Percentiles rank a stretch among this genome's conserved stretches.
phyloP scores from a whole-genome alignment of 2,329 filamentous ascomycete species.

The Penicillium concentricum region DNA sequence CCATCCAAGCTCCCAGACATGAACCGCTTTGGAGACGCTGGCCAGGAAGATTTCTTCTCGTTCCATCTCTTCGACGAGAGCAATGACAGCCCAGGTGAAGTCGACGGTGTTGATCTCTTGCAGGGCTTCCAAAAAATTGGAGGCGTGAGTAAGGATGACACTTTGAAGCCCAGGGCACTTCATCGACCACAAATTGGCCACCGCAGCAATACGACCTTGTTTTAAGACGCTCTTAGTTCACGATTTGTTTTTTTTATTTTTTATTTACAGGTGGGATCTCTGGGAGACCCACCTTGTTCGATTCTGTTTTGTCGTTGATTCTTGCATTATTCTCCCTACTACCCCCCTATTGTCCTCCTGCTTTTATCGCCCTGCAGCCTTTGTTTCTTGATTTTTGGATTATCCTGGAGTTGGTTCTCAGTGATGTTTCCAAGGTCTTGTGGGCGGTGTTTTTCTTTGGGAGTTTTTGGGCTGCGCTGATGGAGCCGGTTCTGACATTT shows the following conservation, averaged over 20 bases:
- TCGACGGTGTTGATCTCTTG: constrained; percentile 47
- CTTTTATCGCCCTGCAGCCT: not conserved
- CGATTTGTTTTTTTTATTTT: not conserved
- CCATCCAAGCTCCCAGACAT: constrained; percentile 39
- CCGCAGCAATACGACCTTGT: constrained; percentile 36
- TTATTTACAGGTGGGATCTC: not conserved
- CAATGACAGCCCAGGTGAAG: constrained; percentile 44
- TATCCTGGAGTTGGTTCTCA: constrained; percentile 16
- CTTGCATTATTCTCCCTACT: not conserved
- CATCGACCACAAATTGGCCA: constrained; percentile 32
- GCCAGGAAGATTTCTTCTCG: constrained; percentile 48
- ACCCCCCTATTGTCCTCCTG: not conserved
- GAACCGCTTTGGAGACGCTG: constrained; percentile 34
- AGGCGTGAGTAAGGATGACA: constrained; percentile 36
- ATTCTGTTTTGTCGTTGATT: constrained; percentile 1
- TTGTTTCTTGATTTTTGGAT: constrained; percentile 17
- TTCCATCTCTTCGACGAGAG: constrained; percentile 49
- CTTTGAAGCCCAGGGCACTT: constrained; percentile 29
- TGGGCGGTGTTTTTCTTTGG: constrained; percentile 24
- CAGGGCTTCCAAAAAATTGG: constrained; percentile 52
- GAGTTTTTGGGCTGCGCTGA: constrained; percentile 28
- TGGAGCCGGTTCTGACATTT: constrained; percentile 26
- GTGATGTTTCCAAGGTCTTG: constrained; percentile 21
- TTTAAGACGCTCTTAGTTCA: constrained; percentile 18
- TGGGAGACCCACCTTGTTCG: constrained; percentile 2